Conservation (phyloP, 148 eudicot species). For the Camellia japonica region DNA sequence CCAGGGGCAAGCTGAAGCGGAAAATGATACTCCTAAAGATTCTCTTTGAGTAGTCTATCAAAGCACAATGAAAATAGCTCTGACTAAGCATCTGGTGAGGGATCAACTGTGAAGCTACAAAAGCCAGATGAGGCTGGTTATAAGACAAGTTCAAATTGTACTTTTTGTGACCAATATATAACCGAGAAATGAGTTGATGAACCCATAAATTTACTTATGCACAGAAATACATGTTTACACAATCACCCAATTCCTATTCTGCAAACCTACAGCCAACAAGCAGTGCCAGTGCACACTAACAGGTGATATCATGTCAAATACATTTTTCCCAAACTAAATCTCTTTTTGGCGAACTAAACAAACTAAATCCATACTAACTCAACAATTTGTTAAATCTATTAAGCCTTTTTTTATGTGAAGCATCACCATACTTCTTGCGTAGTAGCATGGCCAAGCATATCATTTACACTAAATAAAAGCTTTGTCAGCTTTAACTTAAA, state of each 20-base stretch:
- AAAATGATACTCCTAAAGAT: no score
- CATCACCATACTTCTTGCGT: not conserved
- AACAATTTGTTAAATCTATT: not conserved
- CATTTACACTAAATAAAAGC: not conserved
- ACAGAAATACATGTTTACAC: not conserved
- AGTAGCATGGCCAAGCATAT: not conserved
- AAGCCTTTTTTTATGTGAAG: no score
- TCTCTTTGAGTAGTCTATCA: no score
- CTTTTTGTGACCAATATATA: no score
- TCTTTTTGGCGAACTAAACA: not conserved
- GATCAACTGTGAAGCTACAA: no score
- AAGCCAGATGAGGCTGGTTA: no score
- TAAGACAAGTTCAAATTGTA: no score
- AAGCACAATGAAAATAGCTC: no score
- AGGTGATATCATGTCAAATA: not conserved
- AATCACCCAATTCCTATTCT: not conserved
- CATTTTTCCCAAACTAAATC: not conserved
- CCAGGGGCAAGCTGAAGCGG: no score
- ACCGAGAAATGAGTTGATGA: no score
- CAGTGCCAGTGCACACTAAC: not conserved
- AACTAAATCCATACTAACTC: not conserved
- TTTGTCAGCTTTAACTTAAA: not conserved
- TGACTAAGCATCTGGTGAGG: no score
- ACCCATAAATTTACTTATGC: no score
- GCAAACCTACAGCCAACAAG: not conserved